These are phyloP conservation scores for Neonectria punicea DNA, from an alignment of 2,329 filamentous ascomycete species.

Conservation along the genomic window DNA sequence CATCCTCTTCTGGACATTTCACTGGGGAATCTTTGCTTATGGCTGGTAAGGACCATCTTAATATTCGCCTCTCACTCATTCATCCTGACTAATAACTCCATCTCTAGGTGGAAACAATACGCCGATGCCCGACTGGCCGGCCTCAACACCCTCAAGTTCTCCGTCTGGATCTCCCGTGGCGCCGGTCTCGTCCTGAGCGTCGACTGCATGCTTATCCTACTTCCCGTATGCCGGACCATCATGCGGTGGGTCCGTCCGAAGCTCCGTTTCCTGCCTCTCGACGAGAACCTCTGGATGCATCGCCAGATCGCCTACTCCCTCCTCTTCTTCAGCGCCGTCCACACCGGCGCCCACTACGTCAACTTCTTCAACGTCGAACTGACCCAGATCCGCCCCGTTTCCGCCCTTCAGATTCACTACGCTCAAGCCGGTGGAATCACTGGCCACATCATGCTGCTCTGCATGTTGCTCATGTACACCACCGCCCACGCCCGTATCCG, in stretches of 20 bases:
- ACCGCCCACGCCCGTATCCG: conserved; percentile 93
- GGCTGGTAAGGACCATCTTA: conserved; percentile 77
- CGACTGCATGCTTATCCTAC: conserved; percentile 86
- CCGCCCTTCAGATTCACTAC: conserved; percentile 92
- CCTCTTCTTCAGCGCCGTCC: conserved; percentile 82
- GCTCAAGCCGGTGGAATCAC: conserved; percentile 89
- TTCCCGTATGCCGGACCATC: conserved; percentile 94
- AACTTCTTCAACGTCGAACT: conserved; percentile 98
- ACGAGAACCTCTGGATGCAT: conserved; percentile 98
- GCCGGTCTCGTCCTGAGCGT: conserved; percentile 87
- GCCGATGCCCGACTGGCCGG: conserved; percentile 74
- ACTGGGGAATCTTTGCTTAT: conserved; percentile 81
- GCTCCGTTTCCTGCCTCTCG: conserved; percentile 87
- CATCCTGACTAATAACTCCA: not conserved
- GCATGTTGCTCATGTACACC: conserved; percentile 98
- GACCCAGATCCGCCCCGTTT: conserved; percentile 80
- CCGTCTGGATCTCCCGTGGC: conserved; percentile 96
- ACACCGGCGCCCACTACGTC: conserved; percentile 88
- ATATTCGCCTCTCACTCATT: not conserved
- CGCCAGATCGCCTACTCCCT: conserved; percentile 91
- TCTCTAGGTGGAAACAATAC: conserved; percentile 79
- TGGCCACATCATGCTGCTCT: conserved; percentile 97
- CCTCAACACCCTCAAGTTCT: conserved; percentile 85
- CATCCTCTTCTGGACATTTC: conserved; percentile 81
- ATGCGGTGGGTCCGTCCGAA: conserved; percentile 88